phyloP scores from a whole-genome alignment of 2,329 filamentous ascomycete species.

The Gnomoniopsis smithogilvyi region DNA sequence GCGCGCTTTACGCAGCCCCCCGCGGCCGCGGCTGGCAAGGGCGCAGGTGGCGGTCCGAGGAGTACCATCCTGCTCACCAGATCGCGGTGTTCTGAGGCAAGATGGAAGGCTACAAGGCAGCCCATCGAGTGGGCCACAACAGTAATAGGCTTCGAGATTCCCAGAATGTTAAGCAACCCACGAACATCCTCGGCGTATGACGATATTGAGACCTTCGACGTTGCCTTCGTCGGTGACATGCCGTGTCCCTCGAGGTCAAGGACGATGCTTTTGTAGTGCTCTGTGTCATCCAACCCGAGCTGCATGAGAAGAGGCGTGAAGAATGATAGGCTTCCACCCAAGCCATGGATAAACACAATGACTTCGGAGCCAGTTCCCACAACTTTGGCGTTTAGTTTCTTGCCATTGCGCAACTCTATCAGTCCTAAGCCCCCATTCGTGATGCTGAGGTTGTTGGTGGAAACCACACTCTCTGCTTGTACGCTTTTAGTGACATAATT shows the following conservation, averaged over 20 bases:
- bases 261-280: conserved; percentile 29
- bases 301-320: conserved; percentile 41
- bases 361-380: conserved; percentile 25
- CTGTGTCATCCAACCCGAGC: conserved; percentile 27
- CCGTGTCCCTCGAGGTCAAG: conserved; percentile 57
- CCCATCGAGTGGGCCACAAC: conserved; percentile 52
- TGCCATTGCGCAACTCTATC: conserved; percentile 33
- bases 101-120: conserved; percentile 42
- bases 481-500: conserved; percentile 18
- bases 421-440: conserved; percentile 29
- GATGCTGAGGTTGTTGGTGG: conserved; percentile 18
- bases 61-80: conserved; percentile 43
- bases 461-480: neutral
- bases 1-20: conserved; percentile 33
- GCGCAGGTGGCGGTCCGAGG: conserved; percentile 43
- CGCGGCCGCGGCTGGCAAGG: conserved; percentile 34
- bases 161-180: conserved; percentile 27
- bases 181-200: conserved; percentile 36
- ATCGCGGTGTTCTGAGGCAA: conserved; percentile 36
- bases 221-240: conserved; percentile 47
- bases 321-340: conserved; percentile 43
- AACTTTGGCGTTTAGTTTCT: conserved; percentile 36
- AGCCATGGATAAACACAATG: conserved; percentile 53
- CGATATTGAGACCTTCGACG: conserved; percentile 40
- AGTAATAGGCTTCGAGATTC: conserved; percentile 26